Evolutionary conservation across 2,329 filamentous ascomycete species (phyloP), one percentile per base, ranked within the genome.

Genomic region (Cytospora paraplurivora): DNA sequence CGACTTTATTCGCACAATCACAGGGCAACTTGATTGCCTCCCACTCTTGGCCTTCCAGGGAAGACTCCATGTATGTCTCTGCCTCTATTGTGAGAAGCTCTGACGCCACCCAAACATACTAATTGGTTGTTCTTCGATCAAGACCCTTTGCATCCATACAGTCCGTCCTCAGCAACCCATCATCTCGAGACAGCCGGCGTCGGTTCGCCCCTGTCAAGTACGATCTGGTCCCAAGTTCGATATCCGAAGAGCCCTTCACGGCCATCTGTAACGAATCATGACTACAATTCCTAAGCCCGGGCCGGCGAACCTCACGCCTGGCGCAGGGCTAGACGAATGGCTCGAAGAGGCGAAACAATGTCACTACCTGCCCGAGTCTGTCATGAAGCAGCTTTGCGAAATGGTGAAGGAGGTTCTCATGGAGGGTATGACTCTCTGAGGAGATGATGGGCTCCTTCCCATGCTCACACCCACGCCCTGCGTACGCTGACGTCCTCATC

Each of bases 351-450:
- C 95, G 52, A 97, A 97, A 78, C 91, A 95, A 77, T 98, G 95
- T 80, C 95, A 96, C 76, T 97, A 98, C 76, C 85, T 99, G 59
- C 95, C 95, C 56, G 95, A 99, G 79, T 81, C 89, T 67, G 92
- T 96, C 73, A 99, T 99, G 95, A 99, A 99, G 83, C 91, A 96
- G 77, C 85, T 99, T 56, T 99, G 95, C 76, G 95, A 99, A 81
- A 96, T 96, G 75, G 95, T 98, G 66, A 99, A 99, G 81, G 95
- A 98, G 79, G 96, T 92, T 69, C 84, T 99, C 72, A 99, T 99
- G 95, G 95, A 99, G 83, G 92, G 92, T 95, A 75, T 70, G 79
- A 72, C 52, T 8, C 44, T 10, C 19, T 32, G 35, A 33, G 35
- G 21, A 44, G 21, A 34, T 5, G 17, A 51, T 32, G 37, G 35